Conservation (phyloP, 148 eudicot species). For the Vaccinium corymbosum region DNA sequence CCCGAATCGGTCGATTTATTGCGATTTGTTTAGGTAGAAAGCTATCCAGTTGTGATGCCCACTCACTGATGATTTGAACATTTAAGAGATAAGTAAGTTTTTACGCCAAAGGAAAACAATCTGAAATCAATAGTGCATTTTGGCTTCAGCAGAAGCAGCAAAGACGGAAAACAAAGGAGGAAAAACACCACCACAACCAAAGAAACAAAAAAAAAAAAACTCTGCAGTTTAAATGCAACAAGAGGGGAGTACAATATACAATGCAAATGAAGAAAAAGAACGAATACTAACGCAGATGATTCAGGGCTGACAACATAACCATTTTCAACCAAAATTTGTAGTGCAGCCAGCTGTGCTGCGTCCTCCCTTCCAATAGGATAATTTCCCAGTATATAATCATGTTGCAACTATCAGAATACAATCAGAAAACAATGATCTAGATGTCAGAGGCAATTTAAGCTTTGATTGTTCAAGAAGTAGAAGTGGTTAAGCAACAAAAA, state of each 20-base stretch:
- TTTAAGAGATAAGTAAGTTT: not conserved
- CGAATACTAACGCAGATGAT: conserved; percentile 74
- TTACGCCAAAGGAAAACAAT: not conserved
- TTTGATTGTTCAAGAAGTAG: not conserved
- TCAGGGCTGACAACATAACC: conserved; percentile 77
- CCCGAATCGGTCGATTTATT: conserved; percentile 76
- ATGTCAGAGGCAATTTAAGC: conserved; percentile 7
- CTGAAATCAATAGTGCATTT: not conserved
- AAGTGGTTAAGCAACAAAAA: not conserved
- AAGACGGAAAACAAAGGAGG: not conserved
- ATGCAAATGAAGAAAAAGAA: not conserved
- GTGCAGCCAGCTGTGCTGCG: conserved; percentile 84
- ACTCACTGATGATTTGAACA: conserved; percentile 49
- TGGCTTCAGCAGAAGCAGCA: not conserved
- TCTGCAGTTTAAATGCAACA: not conserved
- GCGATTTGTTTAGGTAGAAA: conserved; percentile 91
- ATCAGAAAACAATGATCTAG: conserved; percentile 1
- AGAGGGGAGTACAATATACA: not conserved
- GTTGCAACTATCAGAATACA: conserved; percentile 61
- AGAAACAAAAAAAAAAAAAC: not conserved
- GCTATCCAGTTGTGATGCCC: conserved; percentile 85
- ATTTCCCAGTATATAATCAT: conserved; percentile 92
- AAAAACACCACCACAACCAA: not conserved
- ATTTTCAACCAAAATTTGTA: conserved; percentile 89
- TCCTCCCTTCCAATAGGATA: conserved; percentile 98